Base-by-base conservation (phyloP, 805 yeast species). In the Candida succiphila region DNA sequence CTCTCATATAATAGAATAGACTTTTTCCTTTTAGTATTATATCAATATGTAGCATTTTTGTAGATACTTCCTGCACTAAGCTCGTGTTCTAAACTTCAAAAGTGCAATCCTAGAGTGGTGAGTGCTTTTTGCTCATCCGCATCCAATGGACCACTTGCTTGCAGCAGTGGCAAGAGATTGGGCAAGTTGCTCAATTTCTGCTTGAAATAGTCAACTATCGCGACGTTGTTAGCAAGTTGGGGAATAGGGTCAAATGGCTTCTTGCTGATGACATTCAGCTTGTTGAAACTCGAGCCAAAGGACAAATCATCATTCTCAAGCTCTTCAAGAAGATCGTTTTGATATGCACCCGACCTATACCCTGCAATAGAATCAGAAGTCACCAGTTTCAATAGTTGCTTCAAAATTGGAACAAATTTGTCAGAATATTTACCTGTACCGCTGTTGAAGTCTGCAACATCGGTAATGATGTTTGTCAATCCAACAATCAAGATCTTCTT, bases 221-320 rank as follows among this genome's bases (percentile, higher is more conserved):
- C 20, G 13, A 42, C 45, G 27, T 54, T 52, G 1, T 51, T 41
- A 22, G 37, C 42, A 10, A 85, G 56, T 17, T 64, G 62, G 1
- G 75, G 69, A 21, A 75, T 52, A 2, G 96, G 95, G 56, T 92
- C 96, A 42, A 72, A 65, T 4, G 78, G 67, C 41, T 67, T 73
- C 13, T 58, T 57, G 23, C 72, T 65, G 31, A 87, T 76, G 3
- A 82, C 70, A 1, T 70, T 74, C 38, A 92, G 63, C 48, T 72
- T 77, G 33, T 94, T 83, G 56, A 74, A 92, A 33, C 78, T 75
- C 0, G 96, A 79, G 2, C 97, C 97, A 57, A 88, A 92, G 2
- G 92, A 65, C 3, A 67, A 52, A 32, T 79, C 69, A 29, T 55
- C 60, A 32, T 50, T 53, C 40, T 87, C 95, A 18, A 69, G 49